phyloP scores from a whole-genome alignment of 306 rosid genomes.

The Oemleria cerasiformis region DNA sequence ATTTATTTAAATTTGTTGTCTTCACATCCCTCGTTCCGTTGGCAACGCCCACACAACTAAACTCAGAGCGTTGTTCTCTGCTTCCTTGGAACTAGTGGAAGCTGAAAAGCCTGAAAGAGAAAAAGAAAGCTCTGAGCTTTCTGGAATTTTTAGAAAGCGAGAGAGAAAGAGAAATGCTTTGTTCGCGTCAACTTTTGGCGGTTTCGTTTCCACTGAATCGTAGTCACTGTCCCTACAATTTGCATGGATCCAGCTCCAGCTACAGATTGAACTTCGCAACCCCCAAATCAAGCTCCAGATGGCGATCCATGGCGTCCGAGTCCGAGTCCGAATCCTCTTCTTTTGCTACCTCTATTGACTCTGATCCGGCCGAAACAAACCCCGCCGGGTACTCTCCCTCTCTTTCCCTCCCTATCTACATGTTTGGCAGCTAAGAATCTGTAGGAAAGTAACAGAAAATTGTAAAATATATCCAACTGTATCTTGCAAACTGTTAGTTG shows the following conservation, averaged over 20 bases:
- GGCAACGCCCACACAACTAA: background rate
- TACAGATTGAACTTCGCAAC: conserved; percentile 19
- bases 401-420: background rate
- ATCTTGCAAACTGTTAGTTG: background rate
- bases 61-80: background rate
- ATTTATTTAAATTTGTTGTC: too few species aligned
- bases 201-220: conserved; percentile 32
- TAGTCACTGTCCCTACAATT: conserved; percentile 8
- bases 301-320: conserved; percentile 27
- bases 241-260: conserved; percentile 20
- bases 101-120: background rate
- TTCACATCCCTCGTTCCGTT: too few species aligned
- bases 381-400: conserved; percentile 46
- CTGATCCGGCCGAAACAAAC: conserved; percentile 55
- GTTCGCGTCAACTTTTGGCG: conserved; percentile 45
- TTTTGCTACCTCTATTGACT: conserved; percentile 54
- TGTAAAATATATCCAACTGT: background rate
- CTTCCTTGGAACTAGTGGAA: background rate
- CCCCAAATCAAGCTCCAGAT: conserved; percentile 25
- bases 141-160: background rate
- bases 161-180: conserved; percentile 29
- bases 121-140: background rate
- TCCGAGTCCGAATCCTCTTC: conserved; percentile 52
- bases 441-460: background rate
- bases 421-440: background rate